These are phyloP conservation scores for Bipolaris cookei DNA, from an alignment of 2,329 filamentous ascomycete species.

Conservation along the genomic window DNA sequence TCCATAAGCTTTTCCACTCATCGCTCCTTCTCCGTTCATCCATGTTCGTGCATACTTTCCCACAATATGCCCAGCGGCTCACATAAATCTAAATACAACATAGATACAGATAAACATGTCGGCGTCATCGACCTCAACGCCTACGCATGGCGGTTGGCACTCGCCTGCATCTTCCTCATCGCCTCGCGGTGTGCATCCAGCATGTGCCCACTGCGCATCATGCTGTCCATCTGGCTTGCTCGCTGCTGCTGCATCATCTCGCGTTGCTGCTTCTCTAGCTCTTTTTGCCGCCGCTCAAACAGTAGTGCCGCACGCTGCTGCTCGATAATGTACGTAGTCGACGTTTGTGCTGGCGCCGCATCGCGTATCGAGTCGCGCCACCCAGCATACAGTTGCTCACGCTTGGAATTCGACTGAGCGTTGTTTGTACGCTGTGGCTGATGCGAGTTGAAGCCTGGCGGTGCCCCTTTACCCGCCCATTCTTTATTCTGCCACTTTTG, in stretches of 20 bases:
- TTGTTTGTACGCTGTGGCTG: constrained; percentile 42
- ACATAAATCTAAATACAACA: background rate
- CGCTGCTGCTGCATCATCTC: constrained; percentile 63
- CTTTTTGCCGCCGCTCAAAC: constrained; percentile 67
- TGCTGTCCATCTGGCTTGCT: constrained; percentile 71
- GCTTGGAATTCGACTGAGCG: constrained; percentile 37
- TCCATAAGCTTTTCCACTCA: too few relatives aligned
- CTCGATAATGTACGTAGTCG: constrained; percentile 38
- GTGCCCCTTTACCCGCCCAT: constrained; percentile 29
- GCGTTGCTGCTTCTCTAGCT: constrained; percentile 65
- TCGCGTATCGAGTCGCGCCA: constrained; percentile 47
- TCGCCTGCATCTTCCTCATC: constrained; percentile 77
- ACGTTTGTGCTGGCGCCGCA: constrained; percentile 24
- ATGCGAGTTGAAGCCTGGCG: constrained; percentile 47
- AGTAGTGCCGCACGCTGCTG: constrained; percentile 57
- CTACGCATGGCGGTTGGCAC: constrained; percentile 53
- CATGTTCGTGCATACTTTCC: too few relatives aligned
- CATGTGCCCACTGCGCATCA: constrained; percentile 78
- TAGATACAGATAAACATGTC: background rate
- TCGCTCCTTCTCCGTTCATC: too few relatives aligned
- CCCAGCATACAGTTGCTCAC: constrained; percentile 43
- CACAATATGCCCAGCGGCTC: background rate
- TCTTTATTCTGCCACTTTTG: constrained; percentile 43
- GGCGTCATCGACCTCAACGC: background rate
- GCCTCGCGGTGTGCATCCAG: constrained; percentile 78